phyloP scores from a whole-genome alignment of 306 rosid species.

The Rubus parviflorus region DNA sequence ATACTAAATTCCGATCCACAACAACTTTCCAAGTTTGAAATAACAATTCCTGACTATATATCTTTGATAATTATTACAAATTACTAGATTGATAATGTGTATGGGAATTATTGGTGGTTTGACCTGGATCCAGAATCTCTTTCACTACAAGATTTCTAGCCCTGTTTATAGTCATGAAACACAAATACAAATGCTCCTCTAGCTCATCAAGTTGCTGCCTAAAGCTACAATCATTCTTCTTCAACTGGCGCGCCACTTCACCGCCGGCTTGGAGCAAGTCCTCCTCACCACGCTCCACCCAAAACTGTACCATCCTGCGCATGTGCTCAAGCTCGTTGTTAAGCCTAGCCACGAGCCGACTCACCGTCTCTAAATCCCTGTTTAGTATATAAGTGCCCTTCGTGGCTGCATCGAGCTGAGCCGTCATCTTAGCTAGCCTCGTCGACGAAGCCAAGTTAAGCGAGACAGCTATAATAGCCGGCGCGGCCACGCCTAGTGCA shows the following conservation, averaged over 20 bases:
- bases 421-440: conserved; percentile 23
- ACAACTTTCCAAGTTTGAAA: background rate
- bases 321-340: conserved; percentile 65
- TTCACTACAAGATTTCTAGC: conserved; percentile 65
- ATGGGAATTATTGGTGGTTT: conserved; percentile 1
- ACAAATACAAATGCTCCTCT: conserved; percentile 79
- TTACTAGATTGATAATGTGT: background rate
- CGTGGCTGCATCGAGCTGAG: conserved; percentile 62
- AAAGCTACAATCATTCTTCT: conserved; percentile 46
- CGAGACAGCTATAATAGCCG: conserved; percentile 35
- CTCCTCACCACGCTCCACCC: conserved; percentile 51
- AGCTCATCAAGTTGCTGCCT: conserved; percentile 69
- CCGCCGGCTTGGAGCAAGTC: conserved; percentile 38
- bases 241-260: conserved; percentile 53
- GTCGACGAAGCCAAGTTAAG: conserved; percentile 31
- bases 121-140: conserved; percentile 33
- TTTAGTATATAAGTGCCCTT: conserved; percentile 70
- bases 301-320: conserved; percentile 41
- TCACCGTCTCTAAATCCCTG: conserved; percentile 63
- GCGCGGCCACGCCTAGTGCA: conserved; percentile 46
- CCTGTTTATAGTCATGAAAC: conserved; percentile 84
- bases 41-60: background rate
- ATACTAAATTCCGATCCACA: too few relatives aligned
- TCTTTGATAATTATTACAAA: background rate
- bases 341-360: conserved; percentile 56